Evolutionary conservation across 192 early-diverging fungal genomes (phyloP), one percentile per base, ranked within the genome.

Genomic region (Geranomyces variabilis): DNA sequence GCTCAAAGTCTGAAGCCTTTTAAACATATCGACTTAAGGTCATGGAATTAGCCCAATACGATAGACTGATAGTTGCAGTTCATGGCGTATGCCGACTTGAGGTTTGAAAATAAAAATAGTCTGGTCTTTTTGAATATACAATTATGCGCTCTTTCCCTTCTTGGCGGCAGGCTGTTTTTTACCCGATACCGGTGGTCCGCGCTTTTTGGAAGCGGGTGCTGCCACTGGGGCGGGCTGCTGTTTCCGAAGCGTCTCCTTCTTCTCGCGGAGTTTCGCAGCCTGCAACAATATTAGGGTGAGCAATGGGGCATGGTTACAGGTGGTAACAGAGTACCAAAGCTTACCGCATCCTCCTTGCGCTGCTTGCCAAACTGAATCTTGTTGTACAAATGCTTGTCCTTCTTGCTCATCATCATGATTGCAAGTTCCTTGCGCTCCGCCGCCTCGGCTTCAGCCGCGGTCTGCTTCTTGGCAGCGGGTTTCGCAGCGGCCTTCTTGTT

Each of bases 381-480:
- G 66, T 80, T 80, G 75, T 93, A 93, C 57, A 95, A 75, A 64
- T 88, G 90, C 73, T 85, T 84, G 66, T 95, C 89, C 76, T 88
- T 91, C 80, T 91, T 92, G 36, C 80, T 84, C 93, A 95, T 95
- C 92, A 95, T 92, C 63, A 92, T 91, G 73, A 84, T 92, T 51
- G 86, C 84, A 74, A 95, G 73, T 73, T 92, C 92, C 73, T 80
- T 75, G 45, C 69, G 58, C 79, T 95, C 91, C 26, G 74, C 82
- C 63, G 68, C 76, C 77, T 93, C 88, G 21, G 71, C 76, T 61
- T 88, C 87, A 15, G 36, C 75, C n/a, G 24, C 55, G 12, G 66
- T 63, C 47, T 26, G 47, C 73, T 64, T 81, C 53, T 80, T 83
- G n/a, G 65, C 68, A 8, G 21, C 65, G 30, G 70, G 53, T 44